These are phyloP conservation scores for Pyrenochaeta sp. DNA, from an alignment of 2,329 filamentous ascomycete species.

Conservation along the genomic window DNA sequence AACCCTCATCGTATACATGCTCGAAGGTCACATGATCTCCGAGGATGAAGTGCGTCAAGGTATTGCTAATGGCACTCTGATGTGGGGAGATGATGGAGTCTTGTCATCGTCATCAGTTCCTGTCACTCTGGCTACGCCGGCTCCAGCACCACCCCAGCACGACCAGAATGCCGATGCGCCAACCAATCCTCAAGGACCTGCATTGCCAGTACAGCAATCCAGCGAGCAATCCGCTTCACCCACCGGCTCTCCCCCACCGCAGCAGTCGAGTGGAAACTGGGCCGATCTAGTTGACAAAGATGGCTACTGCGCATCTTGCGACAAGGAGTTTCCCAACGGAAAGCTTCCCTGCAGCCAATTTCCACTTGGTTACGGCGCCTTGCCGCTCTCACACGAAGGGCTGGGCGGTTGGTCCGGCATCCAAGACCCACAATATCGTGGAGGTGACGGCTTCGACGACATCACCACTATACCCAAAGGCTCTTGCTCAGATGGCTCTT, in stretches of 20 bases:
- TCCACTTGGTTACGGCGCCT: constrained; percentile 80
- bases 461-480: constrained; percentile 73
- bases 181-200: constrained; percentile 4
- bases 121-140: constrained; percentile 22
- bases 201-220: constrained; percentile 18
- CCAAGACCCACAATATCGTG: constrained; percentile 60
- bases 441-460: constrained; percentile 53
- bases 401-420: constrained; percentile 81
- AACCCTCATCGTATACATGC: constrained; percentile 74
- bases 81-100: constrained; percentile 69
- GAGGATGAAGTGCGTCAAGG: constrained; percentile 73
- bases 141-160: constrained; percentile 17
- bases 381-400: constrained; percentile 72
- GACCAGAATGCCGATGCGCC: constrained; percentile 1
- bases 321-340: constrained; percentile 77
- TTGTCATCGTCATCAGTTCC: constrained; percentile 40
- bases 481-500: constrained; percentile 61
- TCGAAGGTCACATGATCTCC: constrained; percentile 69
- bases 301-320: constrained; percentile 59
- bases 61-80: constrained; percentile 70
- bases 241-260: constrained; percentile 17
- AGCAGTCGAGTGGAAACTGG: constrained; percentile 16
- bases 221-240: constrained; percentile 9
- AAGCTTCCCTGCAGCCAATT: constrained; percentile 74
- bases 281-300: constrained; percentile 27